Conservation (phyloP, 2,329 filamentous ascomycete species). For the Aschersonia sp. region DNA sequence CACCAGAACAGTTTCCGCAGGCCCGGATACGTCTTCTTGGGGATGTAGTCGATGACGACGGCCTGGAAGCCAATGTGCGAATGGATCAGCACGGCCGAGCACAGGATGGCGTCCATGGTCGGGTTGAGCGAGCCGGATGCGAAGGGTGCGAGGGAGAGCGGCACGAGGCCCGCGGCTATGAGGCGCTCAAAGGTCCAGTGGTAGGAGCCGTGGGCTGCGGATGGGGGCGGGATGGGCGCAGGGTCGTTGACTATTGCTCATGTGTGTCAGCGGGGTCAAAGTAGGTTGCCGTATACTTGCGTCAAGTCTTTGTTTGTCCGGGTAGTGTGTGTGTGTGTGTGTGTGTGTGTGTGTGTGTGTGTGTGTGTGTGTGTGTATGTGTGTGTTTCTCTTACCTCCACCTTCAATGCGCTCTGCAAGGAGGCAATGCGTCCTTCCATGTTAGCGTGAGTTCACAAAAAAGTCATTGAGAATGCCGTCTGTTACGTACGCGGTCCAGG, state of each 20-base stretch:
- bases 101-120: conserved; percentile 70
- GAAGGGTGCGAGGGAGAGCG: conserved; percentile 81
- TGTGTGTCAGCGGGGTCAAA: neutral
- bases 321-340: neutral
- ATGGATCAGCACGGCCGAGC: conserved; percentile 73
- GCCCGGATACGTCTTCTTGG: conserved; percentile 52
- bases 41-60: conserved; percentile 84
- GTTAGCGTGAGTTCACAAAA: neutral
- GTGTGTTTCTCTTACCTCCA: conserved; percentile 39
- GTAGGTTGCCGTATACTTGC: too few species aligned
- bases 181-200: conserved; percentile 96
- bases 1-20: conserved; percentile 56
- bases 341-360: neutral
- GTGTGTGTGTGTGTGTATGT: neutral
- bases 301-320: neutral
- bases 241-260: conserved; percentile 64
- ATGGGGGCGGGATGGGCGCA: conserved; percentile 54
- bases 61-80: conserved; percentile 93
- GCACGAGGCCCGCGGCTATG: conserved; percentile 67
- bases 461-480: neutral
- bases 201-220: conserved; percentile 80
- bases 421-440: neutral
- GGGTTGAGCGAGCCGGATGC: conserved; percentile 86
- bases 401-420: conserved; percentile 56
- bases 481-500: conserved; percentile 63